A percentile compares a stretch with the other conserved stretches of the same genome.
Evolutionary conservation across 2,329 filamentous ascomycete genomes (phyloP).

Genomic region (Hymenoscyphus albidus): DNA sequence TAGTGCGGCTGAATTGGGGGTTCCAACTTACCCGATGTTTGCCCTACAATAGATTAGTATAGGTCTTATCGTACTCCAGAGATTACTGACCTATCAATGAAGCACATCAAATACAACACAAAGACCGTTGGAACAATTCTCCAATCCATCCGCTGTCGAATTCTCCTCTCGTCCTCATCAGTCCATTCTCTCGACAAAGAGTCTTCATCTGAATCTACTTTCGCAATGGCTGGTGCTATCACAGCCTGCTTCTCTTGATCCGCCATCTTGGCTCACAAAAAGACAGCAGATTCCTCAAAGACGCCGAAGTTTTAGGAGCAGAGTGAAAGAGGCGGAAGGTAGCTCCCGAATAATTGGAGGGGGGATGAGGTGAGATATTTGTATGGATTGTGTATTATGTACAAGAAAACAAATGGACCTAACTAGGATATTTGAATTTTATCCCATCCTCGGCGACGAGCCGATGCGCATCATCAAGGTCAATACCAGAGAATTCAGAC

Average conservation of each 20-base stretch:
- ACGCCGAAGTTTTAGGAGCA: neutral
- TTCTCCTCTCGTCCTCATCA: conserved; percentile 17
- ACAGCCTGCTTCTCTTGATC: conserved; percentile 12
- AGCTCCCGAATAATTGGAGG: neutral
- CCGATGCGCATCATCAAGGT: neutral
- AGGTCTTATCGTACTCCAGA: neutral
- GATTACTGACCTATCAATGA: conserved; percentile 17
- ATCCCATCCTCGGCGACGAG: neutral
- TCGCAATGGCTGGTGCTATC: neutral
- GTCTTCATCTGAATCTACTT: conserved; percentile 16
- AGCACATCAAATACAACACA: conserved; percentile 19
- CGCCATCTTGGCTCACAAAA: neutral
- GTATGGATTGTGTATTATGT: neutral
- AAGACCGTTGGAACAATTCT: conserved; percentile 18
- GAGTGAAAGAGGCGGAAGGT: neutral
- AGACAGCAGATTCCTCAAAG: too few species aligned
- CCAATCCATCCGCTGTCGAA: conserved; percentile 16
- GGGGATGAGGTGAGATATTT: neutral
- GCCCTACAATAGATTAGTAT: conserved; percentile 2
- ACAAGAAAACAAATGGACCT: neutral
- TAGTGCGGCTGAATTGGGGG: neutral
- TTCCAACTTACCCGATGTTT: conserved; percentile 9
- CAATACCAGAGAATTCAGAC: neutral
- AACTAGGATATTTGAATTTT: neutral
- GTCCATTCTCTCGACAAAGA: conserved; percentile 13